Percentiles rank a stretch among this genome's conserved stretches.
Conservation (phyloP, 208 protist species). For the Leishmania mexicana region DNA sequence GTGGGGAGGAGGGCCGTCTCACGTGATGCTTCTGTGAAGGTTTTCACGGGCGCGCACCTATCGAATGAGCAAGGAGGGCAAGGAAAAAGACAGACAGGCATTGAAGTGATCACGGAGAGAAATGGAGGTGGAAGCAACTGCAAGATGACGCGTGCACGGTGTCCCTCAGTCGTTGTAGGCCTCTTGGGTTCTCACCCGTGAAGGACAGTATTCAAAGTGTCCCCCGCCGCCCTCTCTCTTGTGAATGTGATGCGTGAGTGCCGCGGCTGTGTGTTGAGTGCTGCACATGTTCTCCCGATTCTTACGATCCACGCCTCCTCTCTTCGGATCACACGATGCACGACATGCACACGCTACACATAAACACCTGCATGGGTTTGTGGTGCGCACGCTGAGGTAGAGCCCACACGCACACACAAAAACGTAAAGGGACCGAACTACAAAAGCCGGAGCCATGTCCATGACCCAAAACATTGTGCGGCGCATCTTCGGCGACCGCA, state of each 20-base stretch:
- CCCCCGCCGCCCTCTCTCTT: background rate
- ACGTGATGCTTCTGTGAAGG: background rate
- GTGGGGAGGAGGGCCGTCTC: background rate
- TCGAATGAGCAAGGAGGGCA: background rate
- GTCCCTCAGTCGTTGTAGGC: background rate
- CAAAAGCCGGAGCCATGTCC: constrained; percentile 40
- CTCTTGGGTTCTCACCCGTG: background rate
- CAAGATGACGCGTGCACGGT: background rate
- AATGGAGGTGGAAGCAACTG: background rate
- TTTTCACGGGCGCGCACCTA: background rate
- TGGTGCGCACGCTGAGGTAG: background rate
- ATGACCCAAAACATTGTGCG: constrained; percentile 84
- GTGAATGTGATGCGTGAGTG: background rate
- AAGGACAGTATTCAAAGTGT: background rate
- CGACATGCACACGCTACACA: background rate
- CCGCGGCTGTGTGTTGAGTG: background rate
- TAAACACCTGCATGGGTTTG: background rate
- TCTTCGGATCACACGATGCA: background rate
- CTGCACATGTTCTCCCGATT: background rate
- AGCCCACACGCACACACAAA: background rate
- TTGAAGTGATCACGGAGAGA: background rate
- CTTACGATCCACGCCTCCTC: background rate
- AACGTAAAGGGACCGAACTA: background rate
- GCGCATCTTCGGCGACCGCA: constrained; percentile 87
- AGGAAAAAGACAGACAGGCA: background rate